Conservation (phyloP, 176 grass and related monocot genomes). For the Phyllostachys edulis region DNA sequence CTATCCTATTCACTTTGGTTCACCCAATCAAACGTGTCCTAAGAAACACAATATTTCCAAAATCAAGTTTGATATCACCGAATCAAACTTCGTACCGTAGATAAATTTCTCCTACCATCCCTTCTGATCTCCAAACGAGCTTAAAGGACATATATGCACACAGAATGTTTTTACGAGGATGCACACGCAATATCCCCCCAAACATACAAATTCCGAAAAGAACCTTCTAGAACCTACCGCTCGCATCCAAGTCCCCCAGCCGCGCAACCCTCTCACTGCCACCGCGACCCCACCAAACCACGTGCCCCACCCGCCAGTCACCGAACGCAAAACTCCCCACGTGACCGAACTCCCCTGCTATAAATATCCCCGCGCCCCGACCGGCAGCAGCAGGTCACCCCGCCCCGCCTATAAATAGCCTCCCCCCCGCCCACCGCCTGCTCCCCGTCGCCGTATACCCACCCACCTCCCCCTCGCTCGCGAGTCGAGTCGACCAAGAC, state of each 20-base stretch:
- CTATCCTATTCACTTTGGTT: too few relatives aligned
- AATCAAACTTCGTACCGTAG: too few relatives aligned
- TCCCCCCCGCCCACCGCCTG: neutral
- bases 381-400: constrained; percentile 18
- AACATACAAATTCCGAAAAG: neutral
- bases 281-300: fast-evolving
- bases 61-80: too few relatives aligned
- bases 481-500: too few relatives aligned
- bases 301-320: neutral
- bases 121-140: too few relatives aligned
- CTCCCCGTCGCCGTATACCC: neutral
- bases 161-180: neutral
- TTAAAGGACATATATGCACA: too few relatives aligned
- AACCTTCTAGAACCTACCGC: neutral
- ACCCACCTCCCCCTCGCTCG: too few relatives aligned
- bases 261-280: neutral
- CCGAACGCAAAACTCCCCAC: too few relatives aligned
- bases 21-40: too few relatives aligned
- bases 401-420: neutral
- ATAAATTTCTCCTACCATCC: too few relatives aligned
- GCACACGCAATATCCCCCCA: neutral
- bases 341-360: neutral
- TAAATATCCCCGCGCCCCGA: neutral
- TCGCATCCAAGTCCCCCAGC: neutral
- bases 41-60: too few relatives aligned